phyloP scores from a whole-genome alignment of 768 basidiomycete species.

The Phylloporus arenicola region DNA sequence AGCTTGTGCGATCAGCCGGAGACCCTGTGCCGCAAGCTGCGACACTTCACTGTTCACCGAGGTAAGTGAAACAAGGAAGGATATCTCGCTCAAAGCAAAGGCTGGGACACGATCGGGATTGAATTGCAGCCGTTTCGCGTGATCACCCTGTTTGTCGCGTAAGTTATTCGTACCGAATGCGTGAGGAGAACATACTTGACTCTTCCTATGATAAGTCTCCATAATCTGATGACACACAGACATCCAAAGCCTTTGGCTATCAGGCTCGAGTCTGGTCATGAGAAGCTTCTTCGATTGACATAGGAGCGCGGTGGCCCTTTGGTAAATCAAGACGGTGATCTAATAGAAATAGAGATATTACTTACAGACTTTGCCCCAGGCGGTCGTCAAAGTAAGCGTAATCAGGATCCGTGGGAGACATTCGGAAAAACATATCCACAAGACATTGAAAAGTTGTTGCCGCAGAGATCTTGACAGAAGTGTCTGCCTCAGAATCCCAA shows the following conservation, averaged over 20 bases:
- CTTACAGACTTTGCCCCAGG: conserved; percentile 45
- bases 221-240: conserved; percentile 56
- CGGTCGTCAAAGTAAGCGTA: conserved; percentile 37
- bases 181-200: conserved; percentile 35
- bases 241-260: conserved; percentile 66
- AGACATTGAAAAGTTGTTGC: conserved; percentile 46
- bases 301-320: conserved; percentile 28
- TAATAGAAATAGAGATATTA: conserved; percentile 12
- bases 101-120: conserved; percentile 52
- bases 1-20: conserved; percentile 62
- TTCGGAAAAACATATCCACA: conserved; percentile 40
- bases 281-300: conserved; percentile 56
- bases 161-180: not conserved
- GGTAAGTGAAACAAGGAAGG: conserved; percentile 64
- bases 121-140: conserved; percentile 46
- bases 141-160: conserved; percentile 31
- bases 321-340: not conserved
- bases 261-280: conserved; percentile 51
- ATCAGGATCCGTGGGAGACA: conserved; percentile 36
- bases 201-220: conserved; percentile 47
- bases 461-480: conserved; percentile 57
- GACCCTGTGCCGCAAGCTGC: conserved; percentile 59
- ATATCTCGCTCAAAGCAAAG: conserved; percentile 66
- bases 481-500: conserved; percentile 61
- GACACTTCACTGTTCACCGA: conserved; percentile 66